phyloP scores from a whole-genome alignment of 176 grass and related monocot species.

The Juncus inflexus region DNA sequence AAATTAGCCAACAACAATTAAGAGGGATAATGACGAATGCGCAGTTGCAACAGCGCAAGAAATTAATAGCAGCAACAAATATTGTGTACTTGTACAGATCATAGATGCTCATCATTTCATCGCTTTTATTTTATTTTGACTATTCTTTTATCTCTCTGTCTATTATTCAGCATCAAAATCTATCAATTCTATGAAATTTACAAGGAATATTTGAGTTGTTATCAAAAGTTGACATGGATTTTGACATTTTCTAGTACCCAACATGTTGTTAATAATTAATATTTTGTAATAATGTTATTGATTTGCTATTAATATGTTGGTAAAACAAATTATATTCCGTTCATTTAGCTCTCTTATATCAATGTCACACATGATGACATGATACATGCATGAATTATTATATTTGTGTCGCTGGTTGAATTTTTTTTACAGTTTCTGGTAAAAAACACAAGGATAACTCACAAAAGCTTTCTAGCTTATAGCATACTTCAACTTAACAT shows the following conservation, averaged over 20 bases:
- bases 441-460: too few relatives aligned
- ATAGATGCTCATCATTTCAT: not conserved
- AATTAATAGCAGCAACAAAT: slow-evolving; percentile 23
- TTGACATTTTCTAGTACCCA: not conserved
- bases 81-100: slow-evolving; percentile 18
- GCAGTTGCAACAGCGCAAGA: slow-evolving; percentile 18
- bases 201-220: not conserved
- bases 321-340: too few relatives aligned
- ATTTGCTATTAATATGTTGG: too few relatives aligned
- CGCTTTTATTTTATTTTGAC: slow-evolving; percentile 4
- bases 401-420: too few relatives aligned
- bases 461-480: too few relatives aligned
- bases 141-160: not conserved
- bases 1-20: slow-evolving; percentile 25
- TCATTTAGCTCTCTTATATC: too few relatives aligned
- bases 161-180: not conserved
- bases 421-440: too few relatives aligned
- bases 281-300: too few relatives aligned
- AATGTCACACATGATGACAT: too few relatives aligned
- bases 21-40: slow-evolving; percentile 15
- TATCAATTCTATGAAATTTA: slow-evolving; percentile 2
- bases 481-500: too few relatives aligned
- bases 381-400: too few relatives aligned
- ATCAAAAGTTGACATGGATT: slow-evolving; percentile 3
- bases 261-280: not conserved